Conservation (phyloP, 208 protist species). For the Endotrypanum monterogeii region DNA sequence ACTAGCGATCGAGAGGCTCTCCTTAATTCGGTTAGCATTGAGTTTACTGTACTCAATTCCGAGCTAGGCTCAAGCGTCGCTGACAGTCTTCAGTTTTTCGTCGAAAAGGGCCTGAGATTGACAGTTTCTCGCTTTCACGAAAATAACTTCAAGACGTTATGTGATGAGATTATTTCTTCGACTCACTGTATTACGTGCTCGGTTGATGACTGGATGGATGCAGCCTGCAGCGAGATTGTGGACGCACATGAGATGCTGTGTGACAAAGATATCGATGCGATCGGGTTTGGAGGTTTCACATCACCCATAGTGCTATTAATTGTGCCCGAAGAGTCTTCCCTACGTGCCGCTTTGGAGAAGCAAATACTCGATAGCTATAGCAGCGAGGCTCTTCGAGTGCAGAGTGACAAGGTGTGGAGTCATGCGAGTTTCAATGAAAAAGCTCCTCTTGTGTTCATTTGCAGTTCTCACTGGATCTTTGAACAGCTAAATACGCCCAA, state of each 20-base stretch:
- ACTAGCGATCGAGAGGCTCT: constrained; percentile 13
- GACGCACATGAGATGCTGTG: constrained; percentile 32
- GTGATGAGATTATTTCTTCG: constrained; percentile 9
- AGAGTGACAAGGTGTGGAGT: constrained; percentile 24
- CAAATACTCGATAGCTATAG: constrained; percentile 63
- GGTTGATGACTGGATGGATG: constrained; percentile 12
- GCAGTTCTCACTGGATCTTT: constrained; percentile 46
- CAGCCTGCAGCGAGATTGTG: constrained; percentile 20
- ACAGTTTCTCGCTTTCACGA: constrained; percentile 26
- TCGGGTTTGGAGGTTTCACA: not conserved
- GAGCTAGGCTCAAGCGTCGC: constrained; percentile 21
- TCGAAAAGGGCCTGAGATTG: constrained; percentile 48
- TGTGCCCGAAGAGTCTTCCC: constrained; percentile 29
- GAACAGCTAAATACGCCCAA: constrained; percentile 23
- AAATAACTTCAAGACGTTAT: constrained; percentile 6
- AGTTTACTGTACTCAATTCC: constrained; percentile 40
- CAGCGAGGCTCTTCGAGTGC: constrained; percentile 48
- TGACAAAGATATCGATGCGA: constrained; percentile 3
- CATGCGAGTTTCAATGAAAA: constrained; percentile 14
- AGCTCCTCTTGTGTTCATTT: constrained; percentile 53
- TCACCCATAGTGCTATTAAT: constrained; percentile 45
- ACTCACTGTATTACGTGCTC: constrained; percentile 9
- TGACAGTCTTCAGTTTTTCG: constrained; percentile 52
- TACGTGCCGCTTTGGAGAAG: constrained; percentile 31
- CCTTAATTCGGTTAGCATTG: constrained; percentile 27